phyloP scores from a whole-genome alignment of 208 protist species.

The Porcisia hertigi region DNA sequence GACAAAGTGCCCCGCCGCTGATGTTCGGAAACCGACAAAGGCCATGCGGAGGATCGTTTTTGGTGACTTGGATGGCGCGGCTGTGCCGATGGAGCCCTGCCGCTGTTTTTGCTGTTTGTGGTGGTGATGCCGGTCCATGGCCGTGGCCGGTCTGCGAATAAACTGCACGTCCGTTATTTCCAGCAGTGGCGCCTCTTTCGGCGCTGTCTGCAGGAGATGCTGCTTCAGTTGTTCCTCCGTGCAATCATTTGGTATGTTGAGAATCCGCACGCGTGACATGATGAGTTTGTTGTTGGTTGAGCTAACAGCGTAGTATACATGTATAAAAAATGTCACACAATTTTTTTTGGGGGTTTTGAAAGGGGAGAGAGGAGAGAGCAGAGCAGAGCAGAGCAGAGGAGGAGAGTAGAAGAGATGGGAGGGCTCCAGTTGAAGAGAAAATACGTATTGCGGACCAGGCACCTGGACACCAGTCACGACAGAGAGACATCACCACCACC shows the following conservation, averaged over 20 bases:
- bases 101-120: slow-evolving; percentile 20
- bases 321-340: neutral
- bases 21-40: slow-evolving; percentile 95
- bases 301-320: neutral
- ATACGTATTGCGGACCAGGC: neutral
- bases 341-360: neutral
- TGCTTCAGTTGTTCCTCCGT: slow-evolving; percentile 91
- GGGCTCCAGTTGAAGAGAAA: neutral
- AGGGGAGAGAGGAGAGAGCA: neutral
- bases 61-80: neutral
- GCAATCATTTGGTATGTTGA: slow-evolving; percentile 94
- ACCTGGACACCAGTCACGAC: neutral
- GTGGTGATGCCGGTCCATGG: slow-evolving; percentile 18
- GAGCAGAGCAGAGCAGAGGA: neutral
- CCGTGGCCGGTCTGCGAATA: slow-evolving; percentile 34
- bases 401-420: neutral
- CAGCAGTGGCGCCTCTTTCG: slow-evolving; percentile 76
- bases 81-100: neutral
- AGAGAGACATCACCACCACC: neutral
- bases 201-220: slow-evolving; percentile 77
- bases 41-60: slow-evolving; percentile 90
- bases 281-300: neutral
- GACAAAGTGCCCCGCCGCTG: slow-evolving; percentile 86
- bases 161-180: slow-evolving; percentile 87
- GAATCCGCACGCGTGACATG: slow-evolving; percentile 93